These are phyloP conservation scores for Mycena pura DNA, from an alignment of 768 basidiomycete genomes.

Conservation along the genomic window DNA sequence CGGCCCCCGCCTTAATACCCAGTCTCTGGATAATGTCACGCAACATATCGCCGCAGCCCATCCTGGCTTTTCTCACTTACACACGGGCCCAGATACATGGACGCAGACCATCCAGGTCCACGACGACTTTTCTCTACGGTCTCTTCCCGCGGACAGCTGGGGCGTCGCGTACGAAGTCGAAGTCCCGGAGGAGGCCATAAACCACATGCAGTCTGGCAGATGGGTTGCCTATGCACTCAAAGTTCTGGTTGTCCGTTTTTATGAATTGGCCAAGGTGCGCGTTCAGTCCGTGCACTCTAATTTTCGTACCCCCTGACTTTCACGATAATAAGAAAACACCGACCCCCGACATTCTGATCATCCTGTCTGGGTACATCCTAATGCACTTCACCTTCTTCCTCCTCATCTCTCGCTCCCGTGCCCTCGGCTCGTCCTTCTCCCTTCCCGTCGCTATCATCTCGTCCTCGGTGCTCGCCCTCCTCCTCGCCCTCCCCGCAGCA, in stretches of 20 bases:
- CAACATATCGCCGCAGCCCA: not conserved
- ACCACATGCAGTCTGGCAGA: constrained; percentile 78
- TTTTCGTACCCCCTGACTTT: constrained; percentile 5
- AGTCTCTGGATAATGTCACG: constrained; percentile 46
- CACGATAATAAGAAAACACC: constrained; percentile 75
- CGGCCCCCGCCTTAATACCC: constrained; percentile 43
- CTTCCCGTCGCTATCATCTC: constrained; percentile 75
- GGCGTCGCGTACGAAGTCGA: constrained; percentile 37
- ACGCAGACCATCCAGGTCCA: constrained; percentile 50
- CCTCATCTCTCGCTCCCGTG: constrained; percentile 86
- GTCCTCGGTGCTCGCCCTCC: constrained; percentile 81
- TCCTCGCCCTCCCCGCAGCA: constrained; percentile 82
- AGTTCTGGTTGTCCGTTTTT: constrained; percentile 81
- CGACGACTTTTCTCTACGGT: constrained; percentile 43
- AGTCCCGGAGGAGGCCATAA: constrained; percentile 58
- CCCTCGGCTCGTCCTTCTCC: constrained; percentile 73
- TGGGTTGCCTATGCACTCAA: constrained; percentile 91
- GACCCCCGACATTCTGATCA: constrained; percentile 93
- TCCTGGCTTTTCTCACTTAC: constrained; percentile 10
- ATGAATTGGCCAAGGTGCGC: constrained; percentile 75
- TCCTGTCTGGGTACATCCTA: constrained; percentile 90
- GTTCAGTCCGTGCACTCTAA: not conserved
- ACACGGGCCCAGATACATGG: constrained; percentile 2
- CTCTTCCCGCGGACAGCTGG: constrained; percentile 23
- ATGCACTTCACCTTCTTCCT: constrained; percentile 97